Base-by-base conservation (phyloP, 371 early-diverging fungal species). In the Sporodiniella umbellata region DNA sequence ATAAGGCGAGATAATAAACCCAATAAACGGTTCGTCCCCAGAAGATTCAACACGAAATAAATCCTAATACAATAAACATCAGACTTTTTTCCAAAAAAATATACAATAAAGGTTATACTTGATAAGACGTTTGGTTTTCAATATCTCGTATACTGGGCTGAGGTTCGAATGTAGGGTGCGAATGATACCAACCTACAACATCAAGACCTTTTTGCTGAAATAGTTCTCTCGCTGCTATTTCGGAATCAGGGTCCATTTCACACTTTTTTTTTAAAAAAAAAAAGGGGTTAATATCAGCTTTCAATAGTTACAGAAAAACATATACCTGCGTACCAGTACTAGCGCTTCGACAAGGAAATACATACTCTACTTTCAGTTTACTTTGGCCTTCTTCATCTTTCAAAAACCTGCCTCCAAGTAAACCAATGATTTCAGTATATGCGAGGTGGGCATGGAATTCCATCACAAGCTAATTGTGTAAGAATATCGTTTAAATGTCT, bases 381-480 rank as follows among this genome's bases (percentile, higher is more conserved):
- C 69, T 58, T 39, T 80, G 23, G 3, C 69, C 53, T 48, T 62
- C 55, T 19, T 60, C 53, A 10, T 74, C 33, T 10, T 39, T 60
- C 42, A 79, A 70, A 45, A 71, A 87, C 5, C 67, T 65, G 1
- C 93, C 94, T 21, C 91, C 94, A 5, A 93, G 63, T 8, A 93
- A 71, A 4, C 94, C 94, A 63, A 93, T 93, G 12, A 93, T 85
- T 62, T 93, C 94, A 0, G 92, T 87, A 19, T 83, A 74, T 25
- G 88, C 83, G 53, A 93, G 55, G 62, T 92, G 92, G 15, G 93
- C 71, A 61, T 93, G 94, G 43, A 93, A 83, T 51, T 93, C 94
- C 90, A 93, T 92, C 5, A 89, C 73, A 30, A 87, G 68, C 87
- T 85, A n/a, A 60, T 15, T 42, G 33, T 12, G 23, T 33, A 21